Evolutionary conservation across 257 asterid genomes (phyloP).

Genomic region (Henckelia pumila): DNA sequence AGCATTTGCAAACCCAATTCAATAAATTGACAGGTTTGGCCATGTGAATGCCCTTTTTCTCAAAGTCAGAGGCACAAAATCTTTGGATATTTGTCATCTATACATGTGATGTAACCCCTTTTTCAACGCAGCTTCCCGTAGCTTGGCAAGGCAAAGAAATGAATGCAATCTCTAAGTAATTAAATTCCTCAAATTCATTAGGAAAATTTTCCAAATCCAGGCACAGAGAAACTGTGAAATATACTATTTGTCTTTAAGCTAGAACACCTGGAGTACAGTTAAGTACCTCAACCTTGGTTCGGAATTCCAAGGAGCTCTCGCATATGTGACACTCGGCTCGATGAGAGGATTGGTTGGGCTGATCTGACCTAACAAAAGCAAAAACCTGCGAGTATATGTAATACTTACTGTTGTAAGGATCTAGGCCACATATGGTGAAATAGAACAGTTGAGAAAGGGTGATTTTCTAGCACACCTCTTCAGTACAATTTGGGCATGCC

Average conservation of each 20-base stretch:
- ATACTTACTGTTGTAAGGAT: constrained; percentile 23
- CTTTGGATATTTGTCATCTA: no score
- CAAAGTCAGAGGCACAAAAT: no score
- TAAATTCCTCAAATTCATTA: constrained; percentile 7
- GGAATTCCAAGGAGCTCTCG: constrained; percentile 88
- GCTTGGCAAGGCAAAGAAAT: background rate
- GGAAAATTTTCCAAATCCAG: constrained; percentile 9
- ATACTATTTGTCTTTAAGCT: background rate
- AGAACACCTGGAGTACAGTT: constrained; percentile 4
- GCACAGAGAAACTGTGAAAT: background rate
- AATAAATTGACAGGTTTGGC: no score
- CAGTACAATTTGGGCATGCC: constrained; percentile 91
- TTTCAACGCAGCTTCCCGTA: no score
- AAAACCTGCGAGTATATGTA: constrained; percentile 61
- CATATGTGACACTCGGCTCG: constrained; percentile 93
- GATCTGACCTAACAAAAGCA: constrained; percentile 77
- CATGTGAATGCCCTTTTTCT: no score
- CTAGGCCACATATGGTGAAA: constrained; percentile 3
- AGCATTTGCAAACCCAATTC: no score
- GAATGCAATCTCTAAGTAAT: background rate
- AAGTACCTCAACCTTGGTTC: constrained; percentile 80
- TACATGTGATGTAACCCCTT: no score
- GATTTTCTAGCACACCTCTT: constrained; percentile 58
- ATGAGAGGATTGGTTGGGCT: constrained; percentile 62
- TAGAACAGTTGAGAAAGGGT: background rate